A percentile compares a stretch with the other conserved stretches of the same genome.
Conservation (phyloP, 345 rosid species). For the Euphorbia tirucalli region DNA sequence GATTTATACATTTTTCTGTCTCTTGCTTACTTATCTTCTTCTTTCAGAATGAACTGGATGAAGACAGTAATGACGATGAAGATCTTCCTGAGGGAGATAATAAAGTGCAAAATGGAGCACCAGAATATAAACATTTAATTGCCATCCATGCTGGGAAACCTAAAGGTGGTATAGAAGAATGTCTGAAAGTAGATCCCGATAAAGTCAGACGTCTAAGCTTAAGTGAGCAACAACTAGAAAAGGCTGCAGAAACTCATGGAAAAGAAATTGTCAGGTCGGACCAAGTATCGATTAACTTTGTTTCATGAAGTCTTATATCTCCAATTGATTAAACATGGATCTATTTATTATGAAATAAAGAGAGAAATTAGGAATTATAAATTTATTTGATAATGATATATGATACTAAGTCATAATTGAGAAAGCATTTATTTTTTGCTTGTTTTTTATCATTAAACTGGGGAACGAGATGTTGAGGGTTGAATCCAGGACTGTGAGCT, state of each 20-base stretch:
- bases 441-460: no score
- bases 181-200: slow-evolving; percentile 44
- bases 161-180: slow-evolving; percentile 45
- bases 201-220: slow-evolving; percentile 61
- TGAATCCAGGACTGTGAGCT: no score
- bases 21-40: slow-evolving; percentile 17
- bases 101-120: slow-evolving; percentile 15
- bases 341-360: background rate
- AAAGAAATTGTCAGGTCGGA: slow-evolving; percentile 53
- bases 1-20: slow-evolving; percentile 3
- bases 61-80: slow-evolving; percentile 31
- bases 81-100: slow-evolving; percentile 20
- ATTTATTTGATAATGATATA: no score
- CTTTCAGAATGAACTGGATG: slow-evolving; percentile 42
- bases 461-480: no score
- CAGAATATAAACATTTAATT: slow-evolving; percentile 49
- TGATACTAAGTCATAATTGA: no score
- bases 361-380: background rate
- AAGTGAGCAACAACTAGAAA: slow-evolving; percentile 61
- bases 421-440: no score
- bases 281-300: background rate
- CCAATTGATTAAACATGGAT: background rate
- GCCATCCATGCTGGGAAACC: slow-evolving; percentile 59
- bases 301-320: background rate
- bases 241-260: slow-evolving; percentile 50